A percentile compares a stretch with the other conserved stretches of the same genome.
Conservation (phyloP, 371 early-diverging fungal species). For the Apophysomyces elegans region DNA sequence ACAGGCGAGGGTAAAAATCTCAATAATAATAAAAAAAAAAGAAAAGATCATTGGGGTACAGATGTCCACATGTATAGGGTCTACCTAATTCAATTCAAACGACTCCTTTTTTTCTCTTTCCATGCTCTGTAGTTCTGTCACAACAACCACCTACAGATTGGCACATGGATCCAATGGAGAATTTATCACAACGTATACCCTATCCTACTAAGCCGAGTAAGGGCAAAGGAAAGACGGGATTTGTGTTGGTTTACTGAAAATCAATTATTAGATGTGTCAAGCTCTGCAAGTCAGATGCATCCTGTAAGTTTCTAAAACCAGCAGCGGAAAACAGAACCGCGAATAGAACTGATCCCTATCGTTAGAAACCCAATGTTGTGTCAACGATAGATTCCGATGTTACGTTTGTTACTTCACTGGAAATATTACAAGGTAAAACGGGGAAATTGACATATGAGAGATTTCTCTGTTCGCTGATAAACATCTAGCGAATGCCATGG, state of each 20-base stretch:
- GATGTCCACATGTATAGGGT: no score
- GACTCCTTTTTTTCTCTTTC: no score
- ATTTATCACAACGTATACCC: constrained; percentile 15
- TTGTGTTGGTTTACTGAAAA: not conserved
- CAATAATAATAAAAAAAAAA: not conserved
- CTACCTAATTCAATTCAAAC: no score
- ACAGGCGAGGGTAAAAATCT: constrained; percentile 11
- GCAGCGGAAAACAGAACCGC: not conserved
- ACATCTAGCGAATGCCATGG: not conserved
- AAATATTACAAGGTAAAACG: constrained; percentile 19
- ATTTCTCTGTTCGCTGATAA: not conserved
- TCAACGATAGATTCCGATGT: constrained; percentile 15
- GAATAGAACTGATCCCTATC: not conserved
- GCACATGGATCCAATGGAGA: constrained; percentile 12
- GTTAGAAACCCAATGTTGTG: not conserved
- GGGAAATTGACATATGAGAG: not conserved
- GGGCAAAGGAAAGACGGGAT: not conserved
- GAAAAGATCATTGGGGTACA: no score
- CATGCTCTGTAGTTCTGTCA: constrained; percentile 4
- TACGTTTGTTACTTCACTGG: constrained; percentile 19
- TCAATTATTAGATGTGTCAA: not conserved
- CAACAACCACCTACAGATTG: not conserved
- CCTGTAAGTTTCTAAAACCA: not conserved
- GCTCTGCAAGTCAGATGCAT: not conserved
- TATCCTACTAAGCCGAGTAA: constrained; percentile 17